Evolutionary conservation across 2,329 filamentous ascomycete species (phyloP).

Genomic region (Trichoderma arundinaceum): DNA sequence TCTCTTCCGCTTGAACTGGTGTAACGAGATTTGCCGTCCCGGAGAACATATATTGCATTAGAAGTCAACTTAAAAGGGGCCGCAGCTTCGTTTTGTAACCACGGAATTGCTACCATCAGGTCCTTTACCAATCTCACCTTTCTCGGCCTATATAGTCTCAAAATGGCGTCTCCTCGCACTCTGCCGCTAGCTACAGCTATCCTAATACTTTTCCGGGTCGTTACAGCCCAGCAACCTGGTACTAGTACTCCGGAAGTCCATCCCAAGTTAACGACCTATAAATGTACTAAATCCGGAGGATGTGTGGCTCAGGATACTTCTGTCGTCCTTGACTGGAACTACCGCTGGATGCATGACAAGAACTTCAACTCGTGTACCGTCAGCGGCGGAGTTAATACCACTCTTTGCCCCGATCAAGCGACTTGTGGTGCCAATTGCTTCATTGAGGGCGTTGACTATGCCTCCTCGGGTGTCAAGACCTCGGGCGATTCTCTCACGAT

Average conservation of each 20-base stretch:
- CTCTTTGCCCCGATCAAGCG: conserved; percentile 55
- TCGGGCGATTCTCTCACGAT: conserved; percentile 42
- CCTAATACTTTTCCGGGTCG: background rate
- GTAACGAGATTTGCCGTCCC: background rate
- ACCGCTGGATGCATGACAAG: conserved; percentile 53
- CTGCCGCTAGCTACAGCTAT: conserved; percentile 5
- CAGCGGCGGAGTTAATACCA: conserved; percentile 47
- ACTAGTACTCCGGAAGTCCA: conserved; percentile 52
- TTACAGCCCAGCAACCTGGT: conserved; percentile 48
- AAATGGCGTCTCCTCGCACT: conserved; percentile 5
- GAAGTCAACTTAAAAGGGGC: background rate
- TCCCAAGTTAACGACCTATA: conserved; percentile 57
- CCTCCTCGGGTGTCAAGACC: conserved; percentile 43
- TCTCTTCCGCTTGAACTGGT: background rate
- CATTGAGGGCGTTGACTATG: conserved; percentile 56
- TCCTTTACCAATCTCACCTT: background rate
- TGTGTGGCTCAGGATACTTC: conserved; percentile 55
- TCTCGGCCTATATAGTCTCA: conserved; percentile 1
- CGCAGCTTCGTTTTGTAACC: background rate
- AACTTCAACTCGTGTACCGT: conserved; percentile 44
- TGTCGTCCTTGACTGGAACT: conserved; percentile 56
- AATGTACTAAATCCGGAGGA: conserved; percentile 57
- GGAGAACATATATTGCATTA: background rate
- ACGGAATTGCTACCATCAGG: background rate
- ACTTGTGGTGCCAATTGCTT: conserved; percentile 61